Conservation (phyloP, 139 green algal genomes). For the Spirogloea muscicola region DNA sequence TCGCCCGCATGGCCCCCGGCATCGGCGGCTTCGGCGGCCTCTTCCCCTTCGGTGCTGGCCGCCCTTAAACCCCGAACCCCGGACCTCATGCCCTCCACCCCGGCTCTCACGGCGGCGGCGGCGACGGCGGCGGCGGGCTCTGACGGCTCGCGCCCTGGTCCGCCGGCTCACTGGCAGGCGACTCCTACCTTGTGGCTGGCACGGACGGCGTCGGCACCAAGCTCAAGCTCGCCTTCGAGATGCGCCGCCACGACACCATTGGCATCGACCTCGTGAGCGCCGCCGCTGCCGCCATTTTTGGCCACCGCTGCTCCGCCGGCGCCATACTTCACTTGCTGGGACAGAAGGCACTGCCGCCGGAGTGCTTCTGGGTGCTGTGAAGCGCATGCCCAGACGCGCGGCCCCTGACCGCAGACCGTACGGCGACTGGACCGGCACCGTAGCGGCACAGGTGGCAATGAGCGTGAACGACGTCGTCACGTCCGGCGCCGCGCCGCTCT, state of each 20-base stretch:
- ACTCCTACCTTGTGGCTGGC: slow-evolving; percentile 90
- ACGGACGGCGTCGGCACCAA: slow-evolving; percentile 98
- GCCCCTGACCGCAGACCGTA: too few relatives aligned
- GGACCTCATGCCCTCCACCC: too few relatives aligned
- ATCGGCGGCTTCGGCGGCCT: slow-evolving; percentile 95
- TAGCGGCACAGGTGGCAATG: slow-evolving; percentile 58
- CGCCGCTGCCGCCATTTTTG: neutral
- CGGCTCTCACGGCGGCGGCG: neutral
- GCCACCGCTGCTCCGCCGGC: too few relatives aligned
- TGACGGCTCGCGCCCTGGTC: too few relatives aligned
- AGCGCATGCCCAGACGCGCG: too few relatives aligned
- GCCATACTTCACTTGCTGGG: too few relatives aligned
- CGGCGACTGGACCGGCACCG: too few relatives aligned
- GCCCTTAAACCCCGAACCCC: too few relatives aligned
- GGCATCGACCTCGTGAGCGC: slow-evolving; percentile 81
- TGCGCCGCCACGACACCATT: slow-evolving; percentile 94
- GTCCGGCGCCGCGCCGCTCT: slow-evolving; percentile 87
- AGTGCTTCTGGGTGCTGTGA: too few relatives aligned
- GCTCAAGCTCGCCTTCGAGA: slow-evolving; percentile 95
- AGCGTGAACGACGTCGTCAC: slow-evolving; percentile 97
- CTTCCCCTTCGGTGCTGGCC: slow-evolving; percentile 93
- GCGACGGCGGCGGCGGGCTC: neutral
- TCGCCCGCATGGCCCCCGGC: slow-evolving; percentile 83
- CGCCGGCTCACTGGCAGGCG: slow-evolving; percentile 52
- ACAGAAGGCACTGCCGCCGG: too few relatives aligned